phyloP scores from a whole-genome alignment of 768 basidiomycete species.

The Lyophyllum semitale region DNA sequence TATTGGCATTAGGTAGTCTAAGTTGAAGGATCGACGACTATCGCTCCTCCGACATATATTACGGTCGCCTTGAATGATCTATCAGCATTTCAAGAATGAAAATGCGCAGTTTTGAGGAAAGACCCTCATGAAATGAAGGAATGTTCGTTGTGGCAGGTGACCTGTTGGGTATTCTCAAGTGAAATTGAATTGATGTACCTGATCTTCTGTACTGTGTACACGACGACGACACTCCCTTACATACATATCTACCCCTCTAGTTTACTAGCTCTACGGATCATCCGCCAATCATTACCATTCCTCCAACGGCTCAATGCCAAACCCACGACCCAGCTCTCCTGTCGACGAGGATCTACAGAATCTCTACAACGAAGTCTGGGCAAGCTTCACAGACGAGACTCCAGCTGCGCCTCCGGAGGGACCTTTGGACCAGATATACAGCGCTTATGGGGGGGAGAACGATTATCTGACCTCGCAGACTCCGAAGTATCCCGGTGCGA shows the following conservation, averaged over 20 bases:
- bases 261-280: not conserved
- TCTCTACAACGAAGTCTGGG: constrained; percentile 77
- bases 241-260: not conserved
- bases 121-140: not conserved
- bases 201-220: constrained; percentile 23
- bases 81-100: no score
- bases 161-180: constrained; percentile 14
- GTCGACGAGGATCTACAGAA: constrained; percentile 73
- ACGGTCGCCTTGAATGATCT: no score
- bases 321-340: constrained; percentile 39
- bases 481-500: constrained; percentile 12
- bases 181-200: constrained; percentile 3
- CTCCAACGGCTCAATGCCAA: constrained; percentile 51
- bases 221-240: constrained; percentile 22
- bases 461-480: constrained; percentile 18
- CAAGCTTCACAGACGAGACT: constrained; percentile 56
- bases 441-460: constrained; percentile 30
- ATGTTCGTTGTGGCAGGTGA: constrained; percentile 13
- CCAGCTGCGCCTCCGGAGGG: constrained; percentile 28
- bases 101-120: no score
- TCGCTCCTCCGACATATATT: no score
- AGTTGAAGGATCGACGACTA: not conserved
- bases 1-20: not conserved
- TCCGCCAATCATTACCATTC: constrained; percentile 29
- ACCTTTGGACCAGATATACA: constrained; percentile 41